Conservation (phyloP, 2,329 filamentous ascomycete species). For the Xylariaceae sp. region DNA sequence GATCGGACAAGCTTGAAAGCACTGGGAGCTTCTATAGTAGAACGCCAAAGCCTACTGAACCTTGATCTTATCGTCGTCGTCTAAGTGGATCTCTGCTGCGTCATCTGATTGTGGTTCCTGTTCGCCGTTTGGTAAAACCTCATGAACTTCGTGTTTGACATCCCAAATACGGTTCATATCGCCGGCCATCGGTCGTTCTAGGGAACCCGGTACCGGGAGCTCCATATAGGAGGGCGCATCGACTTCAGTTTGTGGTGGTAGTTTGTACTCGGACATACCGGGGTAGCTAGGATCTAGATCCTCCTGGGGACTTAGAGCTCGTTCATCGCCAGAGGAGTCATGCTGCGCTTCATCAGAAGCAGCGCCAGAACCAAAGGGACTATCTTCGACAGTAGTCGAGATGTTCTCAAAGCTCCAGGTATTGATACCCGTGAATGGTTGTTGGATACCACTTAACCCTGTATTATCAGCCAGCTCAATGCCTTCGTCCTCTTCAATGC, state of each 20-base stretch:
- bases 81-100: constrained; percentile 57
- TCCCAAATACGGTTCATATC: constrained; percentile 32
- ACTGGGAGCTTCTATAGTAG: background rate
- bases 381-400: constrained; percentile 39
- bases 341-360: constrained; percentile 47
- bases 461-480: constrained; percentile 48
- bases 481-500: constrained; percentile 57
- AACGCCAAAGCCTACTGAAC: constrained; percentile 21
- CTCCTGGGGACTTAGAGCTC: constrained; percentile 39
- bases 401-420: constrained; percentile 56
- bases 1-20: background rate
- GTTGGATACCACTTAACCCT: constrained; percentile 30
- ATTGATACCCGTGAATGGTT: constrained; percentile 34
- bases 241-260: constrained; percentile 30
- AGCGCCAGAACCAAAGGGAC: constrained; percentile 37
- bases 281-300: constrained; percentile 33
- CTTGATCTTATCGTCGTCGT: constrained; percentile 47
- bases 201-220: constrained; percentile 22
- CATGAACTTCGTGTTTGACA: constrained; percentile 45
- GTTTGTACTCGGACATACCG: constrained; percentile 39
- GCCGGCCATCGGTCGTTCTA: constrained; percentile 16
- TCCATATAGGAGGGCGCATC: constrained; percentile 32
- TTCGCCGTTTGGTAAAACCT: constrained; percentile 45
- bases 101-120: constrained; percentile 50
- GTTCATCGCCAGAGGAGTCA: constrained; percentile 45